Base-by-base conservation (phyloP, 805 yeast genomes). In the Ogataea pini region DNA sequence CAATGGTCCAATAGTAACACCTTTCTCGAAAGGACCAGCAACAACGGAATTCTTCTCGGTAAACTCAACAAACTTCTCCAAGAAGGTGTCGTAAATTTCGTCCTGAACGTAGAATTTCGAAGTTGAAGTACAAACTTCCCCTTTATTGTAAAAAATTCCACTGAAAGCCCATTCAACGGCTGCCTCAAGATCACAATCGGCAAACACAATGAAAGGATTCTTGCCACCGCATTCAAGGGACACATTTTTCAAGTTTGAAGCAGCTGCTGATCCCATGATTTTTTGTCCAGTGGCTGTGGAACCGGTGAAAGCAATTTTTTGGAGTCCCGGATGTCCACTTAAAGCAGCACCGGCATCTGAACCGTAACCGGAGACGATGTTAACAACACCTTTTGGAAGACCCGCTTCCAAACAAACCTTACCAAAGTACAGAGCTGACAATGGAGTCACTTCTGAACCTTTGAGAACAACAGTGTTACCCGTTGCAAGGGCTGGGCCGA, bases 261-360 rank as follows among this genome's bases (percentile, higher is more conserved):
- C 75, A 8, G 89, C 85, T 58, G 89, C 86, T 57, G 77, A 74
- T 58, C 77, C 76, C 82, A 85, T 85, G 55, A 86, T 82, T 60
- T 69, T 72, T 65, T 80, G 80, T 67, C 94, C 94, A 47, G 85
- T 77, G 45, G 78, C 79, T 33, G 92, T 86, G 22, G 92, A 85
- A 58, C 94, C 94, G 42, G 94, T 86, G 71, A 86, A 86, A 3
- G 91, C 89, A 59, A 85, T 74, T 69, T 86, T 86, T 62, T 80
- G 79, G 55, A 86, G 77, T 56, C 72, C 77, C 52, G 80, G 82
- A 67, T 86, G 91, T 50, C 73, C 71, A 40, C 86, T 74, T 54
- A 86, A 76, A 38, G 85, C 80, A 47, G 78, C 75, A 67, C 94
- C 94, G 53, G 85, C 83, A 57, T 76, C 77, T 56, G 77, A 72